Evolutionary conservation across 2,329 filamentous ascomycete species (phyloP), one percentile per base, ranked within the genome.

Genomic region (Magnaporthiopsis rhizophila): DNA sequence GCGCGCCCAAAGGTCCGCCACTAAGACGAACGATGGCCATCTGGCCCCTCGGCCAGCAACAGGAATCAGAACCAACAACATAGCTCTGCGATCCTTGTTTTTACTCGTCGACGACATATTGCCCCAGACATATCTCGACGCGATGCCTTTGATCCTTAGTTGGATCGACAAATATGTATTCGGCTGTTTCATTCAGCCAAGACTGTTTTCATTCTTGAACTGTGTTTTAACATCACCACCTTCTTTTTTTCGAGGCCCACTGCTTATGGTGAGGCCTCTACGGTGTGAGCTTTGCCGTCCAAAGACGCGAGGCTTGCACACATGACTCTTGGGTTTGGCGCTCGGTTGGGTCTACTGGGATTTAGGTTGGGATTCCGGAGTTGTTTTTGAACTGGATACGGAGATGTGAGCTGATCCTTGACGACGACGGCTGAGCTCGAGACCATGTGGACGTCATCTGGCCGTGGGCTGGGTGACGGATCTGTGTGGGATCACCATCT

Each of bases 1-100:
- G 81, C 86, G 60, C 79, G 79, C 59, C 86, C 86, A 1, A 88
- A 88, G 77, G 74, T 79, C 67, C 80, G 85, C 65, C 74, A 74
- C 69, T 75, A 62, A 68, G 28, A 53, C 45, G n/a, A 13, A 9
- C 45, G n/a, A 24, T 21, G 7, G 18, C 45, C n/a, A 15, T 26
- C 12, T 5, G 24, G 3, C 56, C n/a, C 56, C n/a, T 26, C 57
- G 57, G 5, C 5, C 26, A 15, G 26, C 24, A 18, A 32, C 21
- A 32, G 13, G 26, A 28, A 28, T 21, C n/a, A 24, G 56, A 58
- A 58, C 4, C n/a, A 58, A 21, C 38, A 18, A 21, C 38, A 18
- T 50, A 11, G 38, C 15, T 3, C 38, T 50, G 38, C 53, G 57
- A 58, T 28, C 13, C 24, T 32, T 58, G 7, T 30, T 58, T 21